These are phyloP conservation scores for Cryptosporidium canis DNA, from an alignment of 169 alveolate species.

Conservation along the genomic window DNA sequence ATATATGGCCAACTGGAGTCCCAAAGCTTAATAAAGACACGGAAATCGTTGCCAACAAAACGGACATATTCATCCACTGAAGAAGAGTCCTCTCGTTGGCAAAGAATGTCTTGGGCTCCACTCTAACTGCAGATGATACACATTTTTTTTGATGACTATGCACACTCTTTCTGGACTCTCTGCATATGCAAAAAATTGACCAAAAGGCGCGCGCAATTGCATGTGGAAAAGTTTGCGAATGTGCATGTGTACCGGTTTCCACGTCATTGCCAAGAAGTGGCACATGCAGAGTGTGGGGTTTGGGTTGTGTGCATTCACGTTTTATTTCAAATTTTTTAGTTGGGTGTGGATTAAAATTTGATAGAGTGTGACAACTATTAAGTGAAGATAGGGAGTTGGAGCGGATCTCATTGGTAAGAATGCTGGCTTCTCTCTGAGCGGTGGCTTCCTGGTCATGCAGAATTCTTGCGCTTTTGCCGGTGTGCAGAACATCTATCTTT, in stretches of 20 bases:
- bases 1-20: conserved; percentile 76
- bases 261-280: conserved; percentile 28
- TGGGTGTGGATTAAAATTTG: neutral
- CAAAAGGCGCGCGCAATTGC: neutral
- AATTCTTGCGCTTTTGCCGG: conserved; percentile 63
- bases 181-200: conserved; percentile 30
- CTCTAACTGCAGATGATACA: conserved; percentile 79
- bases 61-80: conserved; percentile 84
- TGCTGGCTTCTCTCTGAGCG: conserved; percentile 67
- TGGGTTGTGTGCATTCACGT: neutral
- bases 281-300: conserved; percentile 32
- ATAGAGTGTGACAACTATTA: conserved; percentile 9
- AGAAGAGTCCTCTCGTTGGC: conserved; percentile 83
- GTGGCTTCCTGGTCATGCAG: conserved; percentile 67
- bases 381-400: conserved; percentile 11
- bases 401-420: conserved; percentile 21
- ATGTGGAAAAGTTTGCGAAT: neutral
- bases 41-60: conserved; percentile 80
- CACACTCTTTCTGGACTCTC: neutral
- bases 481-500: conserved; percentile 60
- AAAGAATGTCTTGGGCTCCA: conserved; percentile 84
- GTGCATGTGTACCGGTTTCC: conserved; percentile 5
- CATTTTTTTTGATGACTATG: neutral
- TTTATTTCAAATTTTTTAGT: neutral
- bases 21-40: conserved; percentile 81